phyloP scores from a whole-genome alignment of 768 basidiomycete species.

The Pleurotus djamor region DNA sequence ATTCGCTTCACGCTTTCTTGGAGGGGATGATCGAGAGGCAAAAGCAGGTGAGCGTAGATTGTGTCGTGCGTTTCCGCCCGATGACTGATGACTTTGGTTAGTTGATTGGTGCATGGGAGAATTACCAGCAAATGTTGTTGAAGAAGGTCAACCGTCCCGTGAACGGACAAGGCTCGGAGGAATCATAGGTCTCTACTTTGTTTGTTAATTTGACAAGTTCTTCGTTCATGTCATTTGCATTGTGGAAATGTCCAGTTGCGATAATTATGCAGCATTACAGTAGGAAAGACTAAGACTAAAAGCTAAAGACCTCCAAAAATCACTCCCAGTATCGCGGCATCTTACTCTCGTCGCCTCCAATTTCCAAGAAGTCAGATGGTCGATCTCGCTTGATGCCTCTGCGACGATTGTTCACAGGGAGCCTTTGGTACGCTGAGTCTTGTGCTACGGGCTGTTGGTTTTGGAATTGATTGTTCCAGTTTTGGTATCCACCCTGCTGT shows the following conservation, averaged over 20 bases:
- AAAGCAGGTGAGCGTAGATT: slow-evolving; percentile 54
- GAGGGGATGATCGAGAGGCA: slow-evolving; percentile 87
- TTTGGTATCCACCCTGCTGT: slow-evolving; percentile 25
- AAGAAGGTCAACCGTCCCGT: slow-evolving; percentile 33
- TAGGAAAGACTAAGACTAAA: too few relatives aligned
- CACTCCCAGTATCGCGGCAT: slow-evolving; percentile 79
- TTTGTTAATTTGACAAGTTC: background rate
- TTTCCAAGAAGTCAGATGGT: slow-evolving; percentile 82
- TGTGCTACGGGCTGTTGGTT: slow-evolving; percentile 66
- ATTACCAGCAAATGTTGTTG: slow-evolving; percentile 72
- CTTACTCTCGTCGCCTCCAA: slow-evolving; percentile 65
- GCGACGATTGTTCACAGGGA: slow-evolving; percentile 80
- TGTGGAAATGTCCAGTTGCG: too few relatives aligned
- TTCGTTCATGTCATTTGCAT: too few relatives aligned
- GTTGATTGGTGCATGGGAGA: slow-evolving; percentile 81
- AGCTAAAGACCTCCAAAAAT: background rate
- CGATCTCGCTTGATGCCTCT: slow-evolving; percentile 78
- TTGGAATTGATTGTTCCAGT: slow-evolving; percentile 47
- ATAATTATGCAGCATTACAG: too few relatives aligned
- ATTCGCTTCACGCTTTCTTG: slow-evolving; percentile 76
- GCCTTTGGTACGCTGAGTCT: slow-evolving; percentile 85
- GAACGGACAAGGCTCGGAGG: background rate
- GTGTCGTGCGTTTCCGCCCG: background rate
- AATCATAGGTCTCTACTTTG: background rate
- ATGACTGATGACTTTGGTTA: slow-evolving; percentile 22